Conservation (phyloP, 192 early-diverging fungal species). For the Coemansia sp. region DNA sequence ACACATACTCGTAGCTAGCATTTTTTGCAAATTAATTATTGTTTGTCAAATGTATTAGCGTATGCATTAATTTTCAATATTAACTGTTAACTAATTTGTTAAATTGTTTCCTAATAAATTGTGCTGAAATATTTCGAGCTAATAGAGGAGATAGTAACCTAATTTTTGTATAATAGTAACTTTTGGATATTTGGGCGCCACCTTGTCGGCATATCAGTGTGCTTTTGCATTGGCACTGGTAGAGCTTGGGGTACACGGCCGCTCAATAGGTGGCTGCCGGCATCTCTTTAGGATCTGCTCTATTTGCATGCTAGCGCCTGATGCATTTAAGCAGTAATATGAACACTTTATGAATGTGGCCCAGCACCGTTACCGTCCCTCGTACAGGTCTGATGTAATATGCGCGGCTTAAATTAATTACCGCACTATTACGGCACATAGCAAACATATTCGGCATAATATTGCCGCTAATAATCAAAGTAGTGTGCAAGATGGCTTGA, state of each 20-base stretch:
- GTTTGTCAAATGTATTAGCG: too few species aligned
- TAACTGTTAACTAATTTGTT: too few species aligned
- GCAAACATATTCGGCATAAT: slow-evolving; percentile 1
- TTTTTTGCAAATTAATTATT: too few species aligned
- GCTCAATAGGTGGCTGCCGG: neutral
- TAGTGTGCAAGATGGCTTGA: slow-evolving; percentile 21
- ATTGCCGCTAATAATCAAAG: neutral
- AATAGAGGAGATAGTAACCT: too few species aligned
- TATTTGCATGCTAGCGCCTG: neutral
- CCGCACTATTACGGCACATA: neutral
- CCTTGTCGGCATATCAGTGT: neutral
- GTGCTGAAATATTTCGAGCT: too few species aligned
- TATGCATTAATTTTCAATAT: neutral
- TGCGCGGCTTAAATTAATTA: neutral
- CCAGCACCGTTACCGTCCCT: neutral
- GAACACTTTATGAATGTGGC: neutral
- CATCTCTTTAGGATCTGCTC: neutral
- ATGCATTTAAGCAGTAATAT: neutral
- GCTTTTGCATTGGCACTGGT: neutral
- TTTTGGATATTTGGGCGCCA: neutral
- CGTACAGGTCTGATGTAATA: neutral
- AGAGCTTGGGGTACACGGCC: neutral
- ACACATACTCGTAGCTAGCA: too few species aligned
- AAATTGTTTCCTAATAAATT: too few species aligned
- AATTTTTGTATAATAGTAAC: neutral